Evolutionary conservation across 257 asterid species (phyloP), one percentile per base, ranked within the genome.

Genomic region (Solanum pinnatisectum): DNA sequence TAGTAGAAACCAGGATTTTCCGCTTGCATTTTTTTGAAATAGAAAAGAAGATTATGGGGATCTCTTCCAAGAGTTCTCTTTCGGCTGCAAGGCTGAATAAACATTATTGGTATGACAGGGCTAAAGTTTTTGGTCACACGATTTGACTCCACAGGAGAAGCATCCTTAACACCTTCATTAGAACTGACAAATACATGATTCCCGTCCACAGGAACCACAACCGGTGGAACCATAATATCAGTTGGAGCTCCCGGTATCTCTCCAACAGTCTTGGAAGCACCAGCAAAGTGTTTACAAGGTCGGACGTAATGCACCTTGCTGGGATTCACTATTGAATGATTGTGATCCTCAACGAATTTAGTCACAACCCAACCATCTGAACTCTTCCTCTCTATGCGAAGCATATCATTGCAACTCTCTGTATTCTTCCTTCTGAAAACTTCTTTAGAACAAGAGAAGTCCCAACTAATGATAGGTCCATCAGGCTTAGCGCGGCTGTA

Each of bases 1-100:
- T 95, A 95, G 87, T 92, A 94, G 90, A 95, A 95, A 71, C 98
- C 96, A 20, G 95, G 96, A 90, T 92, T 94, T 87, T 94, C 95
- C 30, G 94, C 95, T 91, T 95, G 98, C 96, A 93, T 95, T 89
- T 90, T 95, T 89, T 89, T 90, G 89, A 95, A 95, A 93, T 95
- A 95, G 56, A 91, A 89, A 37, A 95, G 96, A 86, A 95, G 98
- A 86, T 92, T 93, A 74, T 94, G 98, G 79, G 98, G 94, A 92
- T 94, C 96, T 88, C 91, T 92, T 81, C 98, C 98, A 65, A 94
- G 91, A 60, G 93, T 89, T 91, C 95, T 94, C 89, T 91, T 93
- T 84, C 93, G 91, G 88, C 89, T 93, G 87, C 90, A 92, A 87
- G 93, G 95, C 70, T 92, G 95, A 89, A 90, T 81, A 91, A 91